phyloP scores from a whole-genome alignment of 768 basidiomycete species.

The Cystofilobasidium ferigula region DNA sequence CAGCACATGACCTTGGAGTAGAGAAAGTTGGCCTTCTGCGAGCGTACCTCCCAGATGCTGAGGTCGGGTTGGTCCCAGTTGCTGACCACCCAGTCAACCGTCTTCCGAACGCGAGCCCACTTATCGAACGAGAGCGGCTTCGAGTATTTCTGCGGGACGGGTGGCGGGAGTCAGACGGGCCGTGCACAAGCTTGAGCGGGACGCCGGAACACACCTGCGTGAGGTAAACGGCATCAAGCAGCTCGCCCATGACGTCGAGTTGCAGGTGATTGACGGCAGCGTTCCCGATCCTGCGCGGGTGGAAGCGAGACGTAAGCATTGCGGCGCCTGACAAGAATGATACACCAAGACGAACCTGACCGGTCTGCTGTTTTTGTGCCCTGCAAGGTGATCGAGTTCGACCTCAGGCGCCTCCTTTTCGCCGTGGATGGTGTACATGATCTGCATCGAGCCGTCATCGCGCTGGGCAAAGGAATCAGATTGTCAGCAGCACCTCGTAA shows the following conservation, averaged over 20 bases:
- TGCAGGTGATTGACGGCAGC: slow-evolving; percentile 45
- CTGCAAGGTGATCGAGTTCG: slow-evolving; percentile 53
- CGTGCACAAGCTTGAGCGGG: no score
- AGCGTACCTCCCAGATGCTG: slow-evolving; percentile 41
- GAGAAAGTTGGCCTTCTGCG: slow-evolving; percentile 18
- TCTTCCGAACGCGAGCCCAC: slow-evolving; percentile 38
- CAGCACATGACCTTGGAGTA: slow-evolving; percentile 61
- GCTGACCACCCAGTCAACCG: slow-evolving; percentile 51
- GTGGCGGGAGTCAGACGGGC: background rate
- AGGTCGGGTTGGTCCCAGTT: slow-evolving; percentile 67
- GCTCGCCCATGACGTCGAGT: slow-evolving; percentile 77
- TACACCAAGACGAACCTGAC: slow-evolving; percentile 38
- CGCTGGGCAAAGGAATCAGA: background rate
- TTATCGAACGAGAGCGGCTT: slow-evolving; percentile 35
- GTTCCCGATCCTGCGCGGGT: slow-evolving; percentile 86
- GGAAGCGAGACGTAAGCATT: no score
- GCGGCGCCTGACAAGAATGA: no score
- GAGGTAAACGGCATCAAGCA: slow-evolving; percentile 80
- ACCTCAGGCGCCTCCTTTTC: slow-evolving; percentile 74
- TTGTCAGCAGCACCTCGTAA: background rate
- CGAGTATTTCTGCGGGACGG: slow-evolving; percentile 36
- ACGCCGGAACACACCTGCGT: slow-evolving; percentile 46
- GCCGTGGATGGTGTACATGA: slow-evolving; percentile 73
- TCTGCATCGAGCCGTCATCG: slow-evolving; percentile 87
- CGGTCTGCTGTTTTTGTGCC: background rate